Evolutionary conservation across 1,284 basidiomycete species (phyloP), one percentile per base, ranked within the genome.

Genomic region (Boletus semigastroideus): DNA sequence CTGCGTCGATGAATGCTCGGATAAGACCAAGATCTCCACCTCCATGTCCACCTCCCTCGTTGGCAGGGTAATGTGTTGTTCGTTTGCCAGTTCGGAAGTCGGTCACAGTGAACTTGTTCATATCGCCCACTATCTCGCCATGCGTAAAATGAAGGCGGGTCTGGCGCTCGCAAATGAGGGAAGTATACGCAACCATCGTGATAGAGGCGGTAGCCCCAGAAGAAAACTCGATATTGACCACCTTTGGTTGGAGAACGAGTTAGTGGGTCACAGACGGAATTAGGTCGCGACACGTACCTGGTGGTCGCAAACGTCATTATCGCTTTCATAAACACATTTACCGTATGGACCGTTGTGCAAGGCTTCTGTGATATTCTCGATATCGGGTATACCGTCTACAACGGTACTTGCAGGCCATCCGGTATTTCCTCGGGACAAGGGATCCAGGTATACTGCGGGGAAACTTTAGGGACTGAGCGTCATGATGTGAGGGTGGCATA

Each of bases 81-180:
- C 69, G 76, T 45, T 69, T 72, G 38, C 73, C 68, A 27, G 82
- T 84, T 45, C 82, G 76, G 70, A 93, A 94, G 71, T 93, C 83
- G 30, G 82, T 87, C n/a, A 90, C 82, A 19, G 82, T 87, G 63
- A 89, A 92, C 3, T 73, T 77, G 17, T 58, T 70, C 89, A 91
- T 91, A 68, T 94, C 81, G 17, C 92, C 92, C 19, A 92, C 75
- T 53, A 94, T 84, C 70, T 94, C 91, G 14, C 90, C 90, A 54
- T 88, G 78, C 2, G 84, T 84, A 59, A 92, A 92, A 66, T 92
- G 89, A 63, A 92, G 73, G 22, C 87, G 79, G 3, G 87, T 86
- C 63, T 88, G 83, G 27, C 90, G 84, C 27, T 86, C 77, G 66
- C 90, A 92, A 48, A 91, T 79, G 39, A 80, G 72, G 37, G 78